Evolutionary conservation across 2,329 filamentous ascomycete genomes (phyloP).

Genomic region (Rhinocladiella mackenziei): DNA sequence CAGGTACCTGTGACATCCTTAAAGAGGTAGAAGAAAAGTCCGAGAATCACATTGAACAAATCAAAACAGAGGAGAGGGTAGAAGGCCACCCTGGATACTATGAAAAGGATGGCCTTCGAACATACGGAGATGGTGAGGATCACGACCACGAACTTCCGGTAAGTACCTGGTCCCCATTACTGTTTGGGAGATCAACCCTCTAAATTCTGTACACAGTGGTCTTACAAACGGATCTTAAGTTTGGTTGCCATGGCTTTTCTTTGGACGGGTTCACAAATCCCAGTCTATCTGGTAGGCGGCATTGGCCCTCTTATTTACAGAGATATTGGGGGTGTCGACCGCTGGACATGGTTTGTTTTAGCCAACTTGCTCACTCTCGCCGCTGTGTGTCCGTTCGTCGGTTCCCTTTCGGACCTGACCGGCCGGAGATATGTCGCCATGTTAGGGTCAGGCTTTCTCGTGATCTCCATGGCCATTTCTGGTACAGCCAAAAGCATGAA

Average conservation of each 20-base stretch:
- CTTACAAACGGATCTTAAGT: constrained; percentile 40
- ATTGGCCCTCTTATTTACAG: constrained; percentile 55
- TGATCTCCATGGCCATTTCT: constrained; percentile 58
- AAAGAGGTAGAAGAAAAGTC: too few species aligned
- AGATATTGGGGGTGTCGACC: constrained; percentile 57
- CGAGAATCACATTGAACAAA: constrained; percentile 32
- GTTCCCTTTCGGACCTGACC: constrained; percentile 60
- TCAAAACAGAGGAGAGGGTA: constrained; percentile 32
- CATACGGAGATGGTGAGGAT: constrained; percentile 46
- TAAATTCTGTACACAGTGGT: constrained; percentile 38
- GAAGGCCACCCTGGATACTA: constrained; percentile 42
- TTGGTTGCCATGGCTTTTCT: constrained; percentile 57
- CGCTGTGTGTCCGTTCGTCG: constrained; percentile 61
- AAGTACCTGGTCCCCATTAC: constrained; percentile 17
- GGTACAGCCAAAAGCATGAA: constrained; percentile 58
- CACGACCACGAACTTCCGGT: constrained; percentile 48
- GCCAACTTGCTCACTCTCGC: constrained; percentile 54
- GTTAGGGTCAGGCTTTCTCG: constrained; percentile 51
- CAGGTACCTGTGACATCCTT: too few species aligned
- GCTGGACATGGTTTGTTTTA: constrained; percentile 59
- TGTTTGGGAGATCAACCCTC: constrained; percentile 40
- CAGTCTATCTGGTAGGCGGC: constrained; percentile 51
- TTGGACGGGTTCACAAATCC: constrained; percentile 60
- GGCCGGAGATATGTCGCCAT: constrained; percentile 59
- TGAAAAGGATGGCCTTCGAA: constrained; percentile 46